phyloP scores from a whole-genome alignment of 495 filamentous ascomycete genomes.

The Wilcoxina mikolae region DNA sequence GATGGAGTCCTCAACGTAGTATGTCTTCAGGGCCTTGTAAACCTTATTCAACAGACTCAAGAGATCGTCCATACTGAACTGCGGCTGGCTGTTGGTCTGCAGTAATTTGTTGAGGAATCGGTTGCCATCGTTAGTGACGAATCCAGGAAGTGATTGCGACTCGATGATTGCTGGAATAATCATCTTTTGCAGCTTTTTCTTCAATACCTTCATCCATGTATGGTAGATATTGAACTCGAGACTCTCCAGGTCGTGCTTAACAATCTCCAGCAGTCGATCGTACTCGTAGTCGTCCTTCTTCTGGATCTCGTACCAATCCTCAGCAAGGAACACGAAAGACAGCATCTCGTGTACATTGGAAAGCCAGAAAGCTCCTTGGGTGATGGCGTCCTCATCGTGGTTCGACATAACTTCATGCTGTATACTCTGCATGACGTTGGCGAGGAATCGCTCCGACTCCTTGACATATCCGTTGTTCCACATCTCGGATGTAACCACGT shows the following conservation, averaged over 20 bases:
- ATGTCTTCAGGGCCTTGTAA: constrained; percentile 95
- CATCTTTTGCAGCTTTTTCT: constrained; percentile 98
- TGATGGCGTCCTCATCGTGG: constrained; percentile 92
- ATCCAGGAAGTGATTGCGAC: constrained; percentile 92
- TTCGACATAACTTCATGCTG: constrained; percentile 98
- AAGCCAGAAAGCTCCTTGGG: constrained; percentile 95
- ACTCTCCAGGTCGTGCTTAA: constrained; percentile 96
- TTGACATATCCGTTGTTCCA: constrained; percentile 99
- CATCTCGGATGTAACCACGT: constrained; percentile 98
- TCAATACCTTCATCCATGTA: constrained; percentile 99
- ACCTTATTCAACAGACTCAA: constrained; percentile 92
- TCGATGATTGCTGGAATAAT: constrained; percentile 98
- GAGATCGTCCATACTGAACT: constrained; percentile 98
- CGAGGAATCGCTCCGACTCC: constrained; percentile 95
- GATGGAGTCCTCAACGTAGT: constrained; percentile 90
- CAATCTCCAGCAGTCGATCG: constrained; percentile 91
- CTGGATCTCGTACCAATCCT: constrained; percentile 98
- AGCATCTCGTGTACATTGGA: constrained; percentile 99
- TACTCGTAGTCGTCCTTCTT: constrained; percentile 99
- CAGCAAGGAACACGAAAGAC: constrained; percentile 96
- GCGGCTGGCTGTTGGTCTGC: constrained; percentile 69
- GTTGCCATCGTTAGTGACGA: constrained; percentile 96
- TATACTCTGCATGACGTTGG: constrained; percentile 98
- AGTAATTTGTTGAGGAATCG: constrained; percentile 95
- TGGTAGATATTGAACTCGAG: constrained; percentile 99